phyloP scores from a whole-genome alignment of 2,329 filamentous ascomycete species.

The Rutstroemia sp. region DNA sequence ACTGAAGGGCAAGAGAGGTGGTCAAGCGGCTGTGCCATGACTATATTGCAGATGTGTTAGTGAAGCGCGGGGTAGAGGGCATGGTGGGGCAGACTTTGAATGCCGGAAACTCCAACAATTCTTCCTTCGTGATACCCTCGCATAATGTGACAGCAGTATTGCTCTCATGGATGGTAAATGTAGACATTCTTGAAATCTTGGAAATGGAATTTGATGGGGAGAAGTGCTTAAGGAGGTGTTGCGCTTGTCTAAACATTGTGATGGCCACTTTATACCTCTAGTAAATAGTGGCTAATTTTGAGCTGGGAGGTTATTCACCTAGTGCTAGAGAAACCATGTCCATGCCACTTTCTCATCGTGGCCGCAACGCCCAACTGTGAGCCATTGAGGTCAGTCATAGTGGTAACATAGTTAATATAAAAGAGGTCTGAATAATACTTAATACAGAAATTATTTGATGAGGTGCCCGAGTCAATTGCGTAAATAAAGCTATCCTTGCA shows the following conservation, averaged over 20 bases:
- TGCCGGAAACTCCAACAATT: slow-evolving; percentile 39
- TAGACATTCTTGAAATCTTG: slow-evolving; percentile 29
- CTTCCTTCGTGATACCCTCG: slow-evolving; percentile 36
- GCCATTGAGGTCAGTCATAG: no score
- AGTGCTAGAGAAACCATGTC: no score
- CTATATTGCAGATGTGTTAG: background rate
- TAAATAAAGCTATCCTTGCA: background rate
- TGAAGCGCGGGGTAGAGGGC: background rate
- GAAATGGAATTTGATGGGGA: background rate
- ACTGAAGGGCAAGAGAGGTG: slow-evolving; percentile 6
- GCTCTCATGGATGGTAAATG: slow-evolving; percentile 32
- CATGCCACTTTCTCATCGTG: no score
- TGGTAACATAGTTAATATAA: no score
- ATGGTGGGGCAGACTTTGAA: slow-evolving; percentile 36
- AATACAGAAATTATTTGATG: no score
- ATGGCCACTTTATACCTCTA: no score
- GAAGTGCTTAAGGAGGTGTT: background rate
- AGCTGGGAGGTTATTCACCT: no score
- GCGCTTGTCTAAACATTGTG: background rate
- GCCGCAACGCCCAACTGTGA: background rate
- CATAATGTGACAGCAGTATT: slow-evolving; percentile 37
- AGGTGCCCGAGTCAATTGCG: no score
- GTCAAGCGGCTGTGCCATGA: slow-evolving; percentile 3
- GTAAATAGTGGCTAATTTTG: no score
- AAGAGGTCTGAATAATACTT: no score